Evolutionary conservation across 1,284 basidiomycete genomes (phyloP), one percentile per base, ranked within the genome.

Genomic region (Ustilago curta): DNA sequence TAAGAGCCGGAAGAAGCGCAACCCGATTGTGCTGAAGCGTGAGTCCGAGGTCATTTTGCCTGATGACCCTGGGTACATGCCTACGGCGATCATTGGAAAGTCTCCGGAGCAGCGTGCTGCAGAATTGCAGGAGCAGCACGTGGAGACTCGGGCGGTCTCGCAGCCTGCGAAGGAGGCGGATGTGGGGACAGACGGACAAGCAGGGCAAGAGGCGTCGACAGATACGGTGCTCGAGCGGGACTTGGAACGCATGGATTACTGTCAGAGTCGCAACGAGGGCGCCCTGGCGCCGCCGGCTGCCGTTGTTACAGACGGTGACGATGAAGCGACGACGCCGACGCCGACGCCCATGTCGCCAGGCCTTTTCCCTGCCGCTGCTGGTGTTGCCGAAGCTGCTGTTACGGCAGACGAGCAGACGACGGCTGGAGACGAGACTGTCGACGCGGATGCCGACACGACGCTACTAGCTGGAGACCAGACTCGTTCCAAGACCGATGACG

Each of bases 11-110:
- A 61, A 63, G 57, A 59, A 63, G 45, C 45, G 71, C 25, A 68
- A 57, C 8, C 68, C 72, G 6, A 75, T 75, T 35, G 63, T 70
- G 51, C 68, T 75, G 25, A 75, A 75, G 59, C 68, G 57, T 44
- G 68, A 75, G 18, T 70, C 67, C 4, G 72, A 75, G 39, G 68
- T 75, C 14, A 52, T 70, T 11, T 8, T 74, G 35, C 66, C 71
- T 2, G 67, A 67, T 11, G 71, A 70, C 40, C 47, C 55, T n/a
- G 57, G 55, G 3, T 63, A 62, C 14, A 56, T 61, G 1, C 63
- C 70, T 7, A 58, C 57, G 9, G 59, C 66, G 3, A 49, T 77
- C 39, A 59, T 70, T 35, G 50, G 60, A 2, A 27, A 49, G 25
- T 59, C 49, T 9, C 45, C 64, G 18, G 59, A 63, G 39, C 48